Evolutionary conservation across 2,329 filamentous ascomycete genomes (phyloP).

Genomic region (Diaporthe humulicola): DNA sequence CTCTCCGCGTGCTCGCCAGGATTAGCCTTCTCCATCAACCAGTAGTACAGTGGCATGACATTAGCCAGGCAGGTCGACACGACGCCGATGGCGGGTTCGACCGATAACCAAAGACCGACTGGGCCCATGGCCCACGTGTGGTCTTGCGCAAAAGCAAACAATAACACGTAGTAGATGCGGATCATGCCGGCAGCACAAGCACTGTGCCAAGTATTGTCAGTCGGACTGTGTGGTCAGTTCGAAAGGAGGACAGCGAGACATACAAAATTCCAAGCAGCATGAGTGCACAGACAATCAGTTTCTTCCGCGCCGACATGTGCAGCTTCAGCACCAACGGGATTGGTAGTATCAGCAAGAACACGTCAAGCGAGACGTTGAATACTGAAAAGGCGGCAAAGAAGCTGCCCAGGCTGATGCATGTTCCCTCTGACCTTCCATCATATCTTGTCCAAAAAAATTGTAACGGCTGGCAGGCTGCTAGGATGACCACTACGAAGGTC

Average conservation of each 20-base stretch:
- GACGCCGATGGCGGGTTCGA: conserved; percentile 25
- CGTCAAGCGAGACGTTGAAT: conserved; percentile 1
- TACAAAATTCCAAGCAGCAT: conserved; percentile 22
- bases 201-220: conserved; percentile 15
- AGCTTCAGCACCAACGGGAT: conserved; percentile 16
- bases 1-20: not conserved
- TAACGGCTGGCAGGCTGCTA: not conserved
- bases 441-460: conserved; percentile 6
- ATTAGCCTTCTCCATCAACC: conserved; percentile 11
- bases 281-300: conserved; percentile 12
- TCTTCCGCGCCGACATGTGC: conserved; percentile 22
- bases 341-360: not conserved
- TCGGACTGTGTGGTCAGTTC: conserved; percentile 1
- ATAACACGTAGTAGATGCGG: conserved; percentile 15
- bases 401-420: not conserved
- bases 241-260: not conserved
- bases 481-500: not conserved
- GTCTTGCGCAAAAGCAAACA: conserved; percentile 22
- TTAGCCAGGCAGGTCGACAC: conserved; percentile 19
- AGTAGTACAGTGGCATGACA: conserved; percentile 24
- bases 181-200: conserved; percentile 24
- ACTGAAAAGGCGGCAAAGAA: conserved; percentile 16
- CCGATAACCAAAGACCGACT: conserved; percentile 26
- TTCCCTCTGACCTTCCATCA: not conserved
- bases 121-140: conserved; percentile 27